A percentile compares a stretch with the other conserved stretches of the same genome.
phyloP scores from a whole-genome alignment of 139 green algal species.

The Haematococcus sp. region DNA sequence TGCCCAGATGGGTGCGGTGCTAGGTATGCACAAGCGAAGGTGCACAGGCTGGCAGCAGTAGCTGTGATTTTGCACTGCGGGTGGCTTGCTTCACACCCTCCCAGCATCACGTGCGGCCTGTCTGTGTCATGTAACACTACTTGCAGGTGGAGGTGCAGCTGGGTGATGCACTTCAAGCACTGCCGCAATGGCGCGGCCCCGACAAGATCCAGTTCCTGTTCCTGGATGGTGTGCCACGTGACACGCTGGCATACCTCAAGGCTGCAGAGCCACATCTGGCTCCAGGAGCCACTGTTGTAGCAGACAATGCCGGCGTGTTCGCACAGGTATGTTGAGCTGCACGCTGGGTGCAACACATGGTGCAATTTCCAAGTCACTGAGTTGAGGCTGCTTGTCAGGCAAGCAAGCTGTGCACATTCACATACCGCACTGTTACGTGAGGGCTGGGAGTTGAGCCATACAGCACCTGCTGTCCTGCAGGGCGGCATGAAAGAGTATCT shows the following conservation, averaged over 20 bases:
- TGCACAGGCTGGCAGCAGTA: background rate
- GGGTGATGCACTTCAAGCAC: conserved; percentile 38
- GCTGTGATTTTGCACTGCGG: background rate
- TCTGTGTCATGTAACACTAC: background rate
- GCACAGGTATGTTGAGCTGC: conserved; percentile 15
- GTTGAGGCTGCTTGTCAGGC: background rate
- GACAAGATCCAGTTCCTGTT: conserved; percentile 64
- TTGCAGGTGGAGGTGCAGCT: conserved; percentile 45
- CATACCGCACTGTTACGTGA: no score
- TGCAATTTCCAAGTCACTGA: no score
- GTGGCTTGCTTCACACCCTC: background rate
- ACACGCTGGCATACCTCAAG: conserved; percentile 61
- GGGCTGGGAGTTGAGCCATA: no score
- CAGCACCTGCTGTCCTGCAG: background rate
- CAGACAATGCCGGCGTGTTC: conserved; percentile 56
- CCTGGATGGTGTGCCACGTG: conserved; percentile 58
- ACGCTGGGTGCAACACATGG: no score
- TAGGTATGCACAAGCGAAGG: no score
- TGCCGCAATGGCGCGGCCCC: conserved; percentile 13
- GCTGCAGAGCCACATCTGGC: conserved; percentile 55
- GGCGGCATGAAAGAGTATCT: conserved; percentile 16
- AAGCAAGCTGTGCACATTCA: background rate
- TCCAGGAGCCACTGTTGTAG: conserved; percentile 43
- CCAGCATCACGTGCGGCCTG: background rate
- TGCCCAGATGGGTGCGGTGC: no score